phyloP scores from a whole-genome alignment of 495 filamentous ascomycete species.

The Aspergillus ellipticus region DNA sequence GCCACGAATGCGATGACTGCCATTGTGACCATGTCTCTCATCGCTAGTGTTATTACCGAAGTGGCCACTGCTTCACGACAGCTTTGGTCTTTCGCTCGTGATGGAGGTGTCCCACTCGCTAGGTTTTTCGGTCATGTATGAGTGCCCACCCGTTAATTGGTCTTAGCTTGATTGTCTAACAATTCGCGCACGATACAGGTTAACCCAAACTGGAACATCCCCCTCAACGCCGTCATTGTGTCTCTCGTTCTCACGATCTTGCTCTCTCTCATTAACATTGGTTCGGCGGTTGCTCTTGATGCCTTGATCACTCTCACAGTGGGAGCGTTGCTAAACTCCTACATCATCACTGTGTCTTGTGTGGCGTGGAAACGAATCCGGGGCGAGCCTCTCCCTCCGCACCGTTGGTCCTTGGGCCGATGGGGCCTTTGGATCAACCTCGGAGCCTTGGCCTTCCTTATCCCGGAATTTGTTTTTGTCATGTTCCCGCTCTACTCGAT shows the following conservation, averaged over 20 bases:
- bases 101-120: not conserved
- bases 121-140: not conserved
- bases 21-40: not conserved
- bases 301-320: slow-evolving; percentile 47
- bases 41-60: not conserved
- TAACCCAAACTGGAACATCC: slow-evolving; percentile 40
- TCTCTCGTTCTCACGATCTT: slow-evolving; percentile 44
- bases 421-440: not conserved
- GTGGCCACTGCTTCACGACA: not conserved
- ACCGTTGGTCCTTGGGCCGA: not conserved
- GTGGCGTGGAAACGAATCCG: not conserved
- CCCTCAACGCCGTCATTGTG: slow-evolving; percentile 43
- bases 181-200: not conserved
- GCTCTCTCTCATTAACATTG: slow-evolving; percentile 58
- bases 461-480: not conserved
- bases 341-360: slow-evolving; percentile 25
- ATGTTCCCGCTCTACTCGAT: not conserved
- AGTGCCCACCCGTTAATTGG: not conserved
- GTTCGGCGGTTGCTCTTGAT: slow-evolving; percentile 52
- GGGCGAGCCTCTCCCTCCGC: not conserved
- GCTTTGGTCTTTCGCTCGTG: not conserved
- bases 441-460: not conserved
- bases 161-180: not conserved
- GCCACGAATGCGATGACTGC: not conserved
- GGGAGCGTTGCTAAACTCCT: slow-evolving; percentile 39